Conservation (phyloP, 1,139 yeast genomes). For the Yamadazyma diddensiae region DNA sequence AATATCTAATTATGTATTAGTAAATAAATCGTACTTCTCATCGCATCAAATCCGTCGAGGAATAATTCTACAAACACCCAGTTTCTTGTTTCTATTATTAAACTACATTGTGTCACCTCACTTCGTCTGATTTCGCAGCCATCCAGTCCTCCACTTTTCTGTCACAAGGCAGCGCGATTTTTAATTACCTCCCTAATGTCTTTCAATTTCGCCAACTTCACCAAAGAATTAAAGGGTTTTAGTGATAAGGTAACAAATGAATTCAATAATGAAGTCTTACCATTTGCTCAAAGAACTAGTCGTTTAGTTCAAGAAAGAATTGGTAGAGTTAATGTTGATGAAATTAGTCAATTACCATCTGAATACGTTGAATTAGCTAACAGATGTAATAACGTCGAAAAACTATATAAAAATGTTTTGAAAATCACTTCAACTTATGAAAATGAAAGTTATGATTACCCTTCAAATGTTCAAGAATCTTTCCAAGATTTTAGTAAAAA, state of each 20-base stretch:
- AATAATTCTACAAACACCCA: too few species aligned
- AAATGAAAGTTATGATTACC: constrained; percentile 81
- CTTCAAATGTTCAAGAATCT: constrained; percentile 72
- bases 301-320: constrained; percentile 76
- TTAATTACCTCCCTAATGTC: too few species aligned
- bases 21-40: neutral
- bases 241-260: constrained; percentile 40
- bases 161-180: too few species aligned
- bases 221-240: constrained; percentile 39
- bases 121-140: too few species aligned
- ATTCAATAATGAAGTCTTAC: constrained; percentile 48
- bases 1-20: neutral
- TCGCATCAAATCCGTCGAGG: neutral
- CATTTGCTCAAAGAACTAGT: constrained; percentile 79
- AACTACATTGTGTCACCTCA: too few species aligned
- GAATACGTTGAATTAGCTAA: constrained; percentile 76
- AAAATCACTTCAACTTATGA: constrained; percentile 72
- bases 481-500: constrained; percentile 71
- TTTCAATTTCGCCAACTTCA: constrained; percentile 42
- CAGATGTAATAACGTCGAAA: constrained; percentile 72
- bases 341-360: constrained; percentile 76
- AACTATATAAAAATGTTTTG: constrained; percentile 68
- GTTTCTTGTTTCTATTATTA: too few species aligned
- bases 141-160: too few species aligned
- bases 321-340: constrained; percentile 68